Evolutionary conservation across 345 rosid species (phyloP), one percentile per base, ranked within the genome.

Genomic region (Sisymbrium altissimum): DNA sequence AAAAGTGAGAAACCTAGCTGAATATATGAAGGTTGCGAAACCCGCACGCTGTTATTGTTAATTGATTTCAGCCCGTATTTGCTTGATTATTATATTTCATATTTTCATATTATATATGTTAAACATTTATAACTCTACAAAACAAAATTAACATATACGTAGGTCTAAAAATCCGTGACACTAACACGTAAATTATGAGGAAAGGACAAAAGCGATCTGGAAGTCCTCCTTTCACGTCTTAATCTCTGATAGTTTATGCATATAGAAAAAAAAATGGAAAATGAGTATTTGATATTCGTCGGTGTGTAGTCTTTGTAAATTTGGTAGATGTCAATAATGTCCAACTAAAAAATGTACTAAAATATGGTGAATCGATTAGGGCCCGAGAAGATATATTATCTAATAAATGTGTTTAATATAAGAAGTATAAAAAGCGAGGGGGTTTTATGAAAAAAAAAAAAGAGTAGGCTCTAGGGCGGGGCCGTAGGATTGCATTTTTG

Each of bases 191-290:
- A 15, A 11, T 15, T 40, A 33, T 3, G 40, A 14, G 25, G 65
- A 62, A 62, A 49, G 44, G 55, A 60, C 41, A 46, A 68, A 62
- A 61, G 8, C 36, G 8, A 23, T 61, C 7, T 68, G 64, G 40
- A 75, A 52, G 46, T 50, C 69, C 30, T 36, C 73, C 56, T 73
- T 75, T 41, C 73, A 40, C 14, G 44, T 25, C n/a, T n/a, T n/a
- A n/a, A n/a, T n/a, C n/a, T n/a, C n/a, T 35, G 53, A 21, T 72
- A 27, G n/a, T 50, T 9, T 33, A 49, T 38, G 35, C 10, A 25
- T 29, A 12, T 39, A 53, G 3, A 58, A 17, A 18, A n/a, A n/a
- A n/a, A n/a, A n/a, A n/a, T n/a, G n/a, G n/a, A n/a, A n/a, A n/a
- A n/a, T n/a, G n/a, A n/a, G n/a, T n/a, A n/a, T n/a, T n/a, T n/a